Evolutionary conservation across 345 rosid species (phyloP).

Genomic region (Arabidopsis suecica): DNA sequence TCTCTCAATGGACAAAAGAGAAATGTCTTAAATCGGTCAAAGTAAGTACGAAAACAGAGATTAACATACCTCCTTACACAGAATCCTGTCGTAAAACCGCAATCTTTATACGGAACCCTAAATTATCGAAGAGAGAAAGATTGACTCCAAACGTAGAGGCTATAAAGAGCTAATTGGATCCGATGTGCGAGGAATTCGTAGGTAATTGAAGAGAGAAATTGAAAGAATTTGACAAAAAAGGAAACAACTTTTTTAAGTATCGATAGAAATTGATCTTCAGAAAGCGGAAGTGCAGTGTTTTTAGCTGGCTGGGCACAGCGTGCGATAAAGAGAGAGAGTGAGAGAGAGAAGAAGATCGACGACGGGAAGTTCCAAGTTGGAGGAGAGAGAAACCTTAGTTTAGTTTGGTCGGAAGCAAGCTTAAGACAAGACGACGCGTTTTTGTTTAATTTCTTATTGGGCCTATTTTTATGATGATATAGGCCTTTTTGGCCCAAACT

Average conservation of each 20-base stretch:
- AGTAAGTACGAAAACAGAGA: not conserved
- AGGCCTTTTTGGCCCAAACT: slow-evolving; percentile 22
- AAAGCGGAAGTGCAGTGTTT: slow-evolving; percentile 16
- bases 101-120: not conserved
- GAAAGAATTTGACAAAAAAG: not conserved
- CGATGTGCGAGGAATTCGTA: slow-evolving; percentile 7
- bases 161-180: slow-evolving; percentile 21
- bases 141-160: slow-evolving; percentile 12
- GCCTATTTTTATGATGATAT: not conserved
- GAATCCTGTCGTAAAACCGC: not conserved
- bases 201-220: not conserved
- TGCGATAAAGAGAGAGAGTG: slow-evolving; percentile 17
- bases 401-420: slow-evolving; percentile 32
- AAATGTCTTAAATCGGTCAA: not conserved
- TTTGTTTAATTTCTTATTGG: not conserved
- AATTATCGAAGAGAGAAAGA: not conserved
- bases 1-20: slow-evolving; percentile 4
- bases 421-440: slow-evolving; percentile 1
- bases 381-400: slow-evolving; percentile 26
- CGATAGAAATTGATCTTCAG: slow-evolving; percentile 15
- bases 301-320: slow-evolving; percentile 20
- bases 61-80: slow-evolving; percentile 26
- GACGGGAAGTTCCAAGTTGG: slow-evolving; percentile 14
- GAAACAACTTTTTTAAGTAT: not conserved
- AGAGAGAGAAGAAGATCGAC: slow-evolving; percentile 13